Base-by-base conservation (phyloP, 2,329 filamentous ascomycete genomes). In the Celoporthe dispersa region DNA sequence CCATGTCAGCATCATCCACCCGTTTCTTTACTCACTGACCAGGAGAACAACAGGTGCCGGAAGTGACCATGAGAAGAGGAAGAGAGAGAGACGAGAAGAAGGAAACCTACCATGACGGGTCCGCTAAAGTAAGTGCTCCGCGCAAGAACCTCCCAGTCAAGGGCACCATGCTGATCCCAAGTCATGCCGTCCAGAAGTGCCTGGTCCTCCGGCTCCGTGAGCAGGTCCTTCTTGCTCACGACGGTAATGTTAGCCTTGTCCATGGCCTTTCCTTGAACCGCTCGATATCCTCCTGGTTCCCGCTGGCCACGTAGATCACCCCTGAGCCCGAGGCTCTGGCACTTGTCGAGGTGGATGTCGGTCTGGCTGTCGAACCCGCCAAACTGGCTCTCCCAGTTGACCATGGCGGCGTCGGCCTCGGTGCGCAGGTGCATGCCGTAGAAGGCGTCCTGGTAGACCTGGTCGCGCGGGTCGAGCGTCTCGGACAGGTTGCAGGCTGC, bases 341-440 rank as follows among this genome's bases (percentile, higher is more conserved):
- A 68, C 51, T 41, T n/a, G 16, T 48, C 51, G 12, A 68, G 33
- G 39, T 68, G 60, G 12, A 41, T 25, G n/a, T 44, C 61, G 28
- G 67, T 59, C 51, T 68, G 67, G 3, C 6, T 28, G 14, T 65
- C 61, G 37, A 64, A 68, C 1, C 28, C 51, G 7, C 61, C 67
- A 37, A 57, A 68, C 9, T 48, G 11, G 11, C 53, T 16, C 7
- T 44, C 62, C 62, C 39, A 51, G 39, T 39, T 48, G n/a, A 48
- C 62, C 12, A 22, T 19, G 11, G 62, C 19, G 3, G 64, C 64
- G 35, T 72, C 73, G 33, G 72, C 70, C 53, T 68, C 67, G 9
- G 67, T 68, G 19, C 67, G 61, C 53, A 68, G 51, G 37, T 68
- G 67, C 62, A 68, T 60, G 39, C 67, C 67, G 16, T 59, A 68